These are phyloP conservation scores for Boletus reticuloceps DNA, from an alignment of 768 basidiomycete genomes.

Conservation along the genomic window DNA sequence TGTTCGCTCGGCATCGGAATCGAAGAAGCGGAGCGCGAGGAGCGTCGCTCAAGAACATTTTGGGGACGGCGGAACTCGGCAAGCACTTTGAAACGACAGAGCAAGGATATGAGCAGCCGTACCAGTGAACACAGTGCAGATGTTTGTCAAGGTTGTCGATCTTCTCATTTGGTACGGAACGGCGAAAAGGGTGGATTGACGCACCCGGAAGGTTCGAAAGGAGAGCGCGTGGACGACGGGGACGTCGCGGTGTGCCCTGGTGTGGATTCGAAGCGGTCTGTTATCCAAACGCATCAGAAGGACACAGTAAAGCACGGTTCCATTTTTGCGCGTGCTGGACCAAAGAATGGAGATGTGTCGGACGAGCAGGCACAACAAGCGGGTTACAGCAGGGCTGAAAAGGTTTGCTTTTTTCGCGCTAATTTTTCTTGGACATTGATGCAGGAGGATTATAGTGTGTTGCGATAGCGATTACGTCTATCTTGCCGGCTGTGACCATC, in stretches of 20 bases:
- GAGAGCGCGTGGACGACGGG: not conserved
- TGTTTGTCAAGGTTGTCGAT: not conserved
- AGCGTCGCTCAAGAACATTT: conserved; percentile 17
- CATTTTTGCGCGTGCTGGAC: conserved; percentile 15
- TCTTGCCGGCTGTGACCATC: conserved; percentile 19
- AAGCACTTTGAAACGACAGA: conserved; percentile 10
- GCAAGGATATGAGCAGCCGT: not conserved
- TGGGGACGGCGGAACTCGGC: conserved; percentile 15
- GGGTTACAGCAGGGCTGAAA: conserved; percentile 31
- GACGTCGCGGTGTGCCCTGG: not conserved
- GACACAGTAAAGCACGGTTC: conserved; percentile 33
- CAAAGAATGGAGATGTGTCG: conserved; percentile 17
- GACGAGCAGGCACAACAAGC: conserved; percentile 10
- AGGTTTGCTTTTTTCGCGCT: conserved; percentile 2
- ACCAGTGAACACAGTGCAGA: not conserved
- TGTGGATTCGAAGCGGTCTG: not conserved
- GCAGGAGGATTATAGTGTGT: conserved; percentile 13
- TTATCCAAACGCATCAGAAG: conserved; percentile 1
- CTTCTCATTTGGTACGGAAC: not conserved
- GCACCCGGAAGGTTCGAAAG: not conserved
- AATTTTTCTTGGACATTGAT: not conserved
- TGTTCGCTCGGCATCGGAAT: conserved; percentile 22
- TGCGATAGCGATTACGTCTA: conserved; percentile 28
- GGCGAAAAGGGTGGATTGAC: not conserved
- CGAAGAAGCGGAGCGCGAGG: conserved; percentile 23